phyloP scores from a whole-genome alignment of 768 basidiomycete species.

The Gloeostereum incarnatum region DNA sequence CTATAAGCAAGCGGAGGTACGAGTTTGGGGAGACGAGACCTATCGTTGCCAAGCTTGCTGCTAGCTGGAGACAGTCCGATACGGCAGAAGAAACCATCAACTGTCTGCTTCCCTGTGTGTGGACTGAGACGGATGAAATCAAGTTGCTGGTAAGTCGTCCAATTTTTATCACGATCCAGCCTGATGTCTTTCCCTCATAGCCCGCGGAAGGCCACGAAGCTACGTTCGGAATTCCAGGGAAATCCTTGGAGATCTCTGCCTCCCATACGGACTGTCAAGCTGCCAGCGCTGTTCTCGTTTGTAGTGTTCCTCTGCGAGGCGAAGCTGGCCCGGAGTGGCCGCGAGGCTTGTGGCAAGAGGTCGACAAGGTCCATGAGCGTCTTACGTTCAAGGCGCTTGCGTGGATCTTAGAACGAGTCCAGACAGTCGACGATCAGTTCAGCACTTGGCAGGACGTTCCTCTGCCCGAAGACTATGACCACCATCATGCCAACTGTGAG shows the following conservation, averaged over 20 bases:
- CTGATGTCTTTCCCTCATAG: constrained; percentile 22
- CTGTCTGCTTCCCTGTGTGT: constrained; percentile 55
- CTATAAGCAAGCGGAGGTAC: constrained; percentile 64
- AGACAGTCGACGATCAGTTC: constrained; percentile 60
- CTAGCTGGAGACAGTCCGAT: constrained; percentile 71
- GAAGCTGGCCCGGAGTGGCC: constrained; percentile 80
- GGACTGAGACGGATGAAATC: constrained; percentile 44
- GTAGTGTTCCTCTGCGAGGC: constrained; percentile 59
- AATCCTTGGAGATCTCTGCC: constrained; percentile 38
- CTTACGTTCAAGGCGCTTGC: constrained; percentile 71
- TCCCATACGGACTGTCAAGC: constrained; percentile 57
- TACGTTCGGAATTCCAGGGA: constrained; percentile 53
- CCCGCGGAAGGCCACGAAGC: constrained; percentile 46
- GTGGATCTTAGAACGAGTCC: constrained; percentile 82
- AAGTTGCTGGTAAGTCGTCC: constrained; percentile 40
- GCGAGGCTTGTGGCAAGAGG: constrained; percentile 59
- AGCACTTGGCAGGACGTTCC: constrained; percentile 57
- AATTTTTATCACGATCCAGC: constrained; percentile 1
- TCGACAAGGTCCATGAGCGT: constrained; percentile 84
- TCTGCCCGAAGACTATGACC: constrained; percentile 29
- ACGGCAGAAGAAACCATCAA: constrained; percentile 37
- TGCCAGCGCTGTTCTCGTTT: constrained; percentile 74
- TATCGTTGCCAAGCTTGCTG: constrained; percentile 61
- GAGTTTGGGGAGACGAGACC: constrained; percentile 80
- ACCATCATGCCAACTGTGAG: constrained; percentile 59